These are phyloP conservation scores for Aspergillus aculeatinus DNA, from an alignment of 2,329 filamentous ascomycete genomes.

Conservation along the genomic window DNA sequence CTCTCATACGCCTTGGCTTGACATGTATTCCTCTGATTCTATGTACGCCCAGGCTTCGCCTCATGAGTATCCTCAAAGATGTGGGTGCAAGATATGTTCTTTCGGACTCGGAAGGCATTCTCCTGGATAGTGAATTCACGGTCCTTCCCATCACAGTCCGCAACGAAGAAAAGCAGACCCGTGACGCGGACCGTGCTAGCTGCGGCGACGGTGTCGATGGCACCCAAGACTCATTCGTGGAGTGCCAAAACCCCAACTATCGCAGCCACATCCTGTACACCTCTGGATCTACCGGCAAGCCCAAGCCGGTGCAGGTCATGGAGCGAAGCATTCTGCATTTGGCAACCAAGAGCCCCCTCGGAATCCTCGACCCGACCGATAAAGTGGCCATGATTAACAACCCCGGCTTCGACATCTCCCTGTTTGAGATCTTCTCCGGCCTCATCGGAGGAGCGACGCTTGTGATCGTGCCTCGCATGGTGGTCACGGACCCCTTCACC, in stretches of 20 bases:
- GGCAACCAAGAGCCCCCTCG: background rate
- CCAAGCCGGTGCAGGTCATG: conserved; percentile 75
- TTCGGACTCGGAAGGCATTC: background rate
- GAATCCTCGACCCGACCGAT: conserved; percentile 15
- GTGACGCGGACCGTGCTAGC: background rate
- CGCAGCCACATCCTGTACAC: conserved; percentile 54
- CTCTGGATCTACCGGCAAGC: conserved; percentile 65
- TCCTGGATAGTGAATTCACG: background rate
- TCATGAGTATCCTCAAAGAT: conserved; percentile 4
- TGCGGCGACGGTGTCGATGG: background rate
- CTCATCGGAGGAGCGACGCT: conserved; percentile 15
- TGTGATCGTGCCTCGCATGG: conserved; percentile 8
- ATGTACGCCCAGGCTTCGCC: conserved; percentile 4
- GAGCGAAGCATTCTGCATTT: conserved; percentile 44
- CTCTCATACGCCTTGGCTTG: conserved; percentile 6
- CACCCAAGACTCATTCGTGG: background rate
- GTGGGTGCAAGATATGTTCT: conserved; percentile 7
- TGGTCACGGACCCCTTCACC: conserved; percentile 12
- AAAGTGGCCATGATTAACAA: conserved; percentile 14
- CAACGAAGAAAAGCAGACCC: background rate
- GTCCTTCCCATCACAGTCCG: background rate
- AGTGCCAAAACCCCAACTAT: background rate
- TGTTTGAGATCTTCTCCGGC: conserved; percentile 14
- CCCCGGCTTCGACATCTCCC: conserved; percentile 17
- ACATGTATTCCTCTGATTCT: conserved; percentile 10